Evolutionary conservation across 306 rosid genomes (phyloP).

Genomic region (Vigna radiata): DNA sequence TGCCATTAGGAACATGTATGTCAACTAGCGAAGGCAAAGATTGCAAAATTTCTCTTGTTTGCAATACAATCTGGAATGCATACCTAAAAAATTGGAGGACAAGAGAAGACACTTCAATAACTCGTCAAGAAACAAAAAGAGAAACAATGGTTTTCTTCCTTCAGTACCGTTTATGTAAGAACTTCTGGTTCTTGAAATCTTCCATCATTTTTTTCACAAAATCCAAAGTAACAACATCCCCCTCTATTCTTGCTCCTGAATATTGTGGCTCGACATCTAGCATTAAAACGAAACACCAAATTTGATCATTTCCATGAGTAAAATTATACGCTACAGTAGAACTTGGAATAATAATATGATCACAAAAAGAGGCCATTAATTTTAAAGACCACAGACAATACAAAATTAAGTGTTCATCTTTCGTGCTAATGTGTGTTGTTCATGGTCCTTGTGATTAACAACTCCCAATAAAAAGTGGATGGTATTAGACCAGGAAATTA

Average conservation of each 20-base stretch:
- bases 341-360: slow-evolving; percentile 8
- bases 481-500: slow-evolving; percentile 19
- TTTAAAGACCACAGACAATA: slow-evolving; percentile 10
- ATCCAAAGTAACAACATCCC: slow-evolving; percentile 85
- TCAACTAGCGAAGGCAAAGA: slow-evolving; percentile 94
- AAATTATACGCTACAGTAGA: slow-evolving; percentile 26
- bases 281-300: slow-evolving; percentile 49
- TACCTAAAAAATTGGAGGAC: slow-evolving; percentile 62
- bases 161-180: slow-evolving; percentile 85
- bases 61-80: slow-evolving; percentile 96
- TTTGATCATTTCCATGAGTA: slow-evolving; percentile 40
- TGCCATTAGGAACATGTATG: slow-evolving; percentile 73
- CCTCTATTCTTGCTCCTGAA: slow-evolving; percentile 94
- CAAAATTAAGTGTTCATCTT: slow-evolving; percentile 15
- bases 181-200: slow-evolving; percentile 91
- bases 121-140: slow-evolving; percentile 30
- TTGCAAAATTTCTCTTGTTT: slow-evolving; percentile 76
- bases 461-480: slow-evolving; percentile 3
- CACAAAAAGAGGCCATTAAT: no score
- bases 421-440: not conserved
- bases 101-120: slow-evolving; percentile 37
- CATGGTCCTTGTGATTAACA: slow-evolving; percentile 3
- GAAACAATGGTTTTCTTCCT: slow-evolving; percentile 29
- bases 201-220: slow-evolving; percentile 97
- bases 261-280: slow-evolving; percentile 95